Evolutionary conservation across 1,284 basidiomycete genomes (phyloP), one percentile per base, ranked within the genome.

Genomic region (Neolentinus lepideus): DNA sequence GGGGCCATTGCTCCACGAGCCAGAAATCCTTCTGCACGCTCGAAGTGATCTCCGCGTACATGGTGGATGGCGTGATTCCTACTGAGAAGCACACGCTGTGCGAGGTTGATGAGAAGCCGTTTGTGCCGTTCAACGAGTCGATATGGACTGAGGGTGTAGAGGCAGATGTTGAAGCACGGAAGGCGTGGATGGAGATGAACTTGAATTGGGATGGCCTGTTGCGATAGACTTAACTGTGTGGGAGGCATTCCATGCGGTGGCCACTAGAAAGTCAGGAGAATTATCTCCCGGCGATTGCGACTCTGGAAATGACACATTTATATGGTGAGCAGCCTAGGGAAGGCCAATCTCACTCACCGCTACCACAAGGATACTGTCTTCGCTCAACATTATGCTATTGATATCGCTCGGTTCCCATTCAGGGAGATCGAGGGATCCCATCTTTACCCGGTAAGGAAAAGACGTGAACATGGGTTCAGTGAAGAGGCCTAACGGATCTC

Each of bases 331-430:
- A 6, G 38, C 38, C 38, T 4, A 43, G n/a, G 16, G 19, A 21
- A 4, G 16, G 33, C 33, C 33, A n/a, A 35, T n/a, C 6, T 3
- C 38, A 43, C 38, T 43, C 38, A 43, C 38, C 6, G 38, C 52
- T 31, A 83, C 77, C 10, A 81, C 63, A 47, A 84, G 65, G 6
- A 84, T 61, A 58, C 68, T 71, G 64, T 84, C 81, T 63, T 83
- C 81, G 60, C 72, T 77, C 66, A 81, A 74, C 76, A 84, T 76
- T 11, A 72, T 75, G 35, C 68, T 64, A 60, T 67, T 58, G 36
- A 60, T 62, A 48, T 63, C 59, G n/a, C 56, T 56, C 48, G 61
- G 58, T 53, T 58, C 57, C 54, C 54, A 55, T 3, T 54, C 54
- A 10, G 51, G 36, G n/a, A 61, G 59, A 43, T 43, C n/a, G 38